Evolutionary conservation across 768 basidiomycete species (phyloP).

Genomic region (Hydnomerulius pinastri): DNA sequence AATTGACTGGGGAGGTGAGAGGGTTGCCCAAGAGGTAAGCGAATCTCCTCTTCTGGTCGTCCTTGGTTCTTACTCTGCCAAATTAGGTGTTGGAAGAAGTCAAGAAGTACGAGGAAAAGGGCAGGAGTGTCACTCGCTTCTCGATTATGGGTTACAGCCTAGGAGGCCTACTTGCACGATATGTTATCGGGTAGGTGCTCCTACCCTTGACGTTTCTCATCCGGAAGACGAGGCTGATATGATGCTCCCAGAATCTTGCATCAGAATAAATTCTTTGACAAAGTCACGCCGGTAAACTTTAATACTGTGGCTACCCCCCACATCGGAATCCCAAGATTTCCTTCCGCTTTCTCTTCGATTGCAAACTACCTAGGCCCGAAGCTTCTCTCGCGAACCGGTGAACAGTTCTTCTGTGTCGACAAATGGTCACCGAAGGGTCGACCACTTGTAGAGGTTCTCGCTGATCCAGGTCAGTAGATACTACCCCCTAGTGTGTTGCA

Average conservation of each 20-base stretch:
- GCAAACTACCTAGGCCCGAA: constrained; percentile 60
- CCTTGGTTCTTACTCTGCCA: constrained; percentile 3
- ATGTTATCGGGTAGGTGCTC: constrained; percentile 63
- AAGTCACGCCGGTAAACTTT: constrained; percentile 75
- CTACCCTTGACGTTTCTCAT: too few relatives aligned
- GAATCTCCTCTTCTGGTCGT: neutral
- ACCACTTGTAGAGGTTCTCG: constrained; percentile 74
- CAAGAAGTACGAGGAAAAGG: constrained; percentile 50
- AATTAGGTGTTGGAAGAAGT: constrained; percentile 59
- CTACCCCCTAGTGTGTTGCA: neutral
- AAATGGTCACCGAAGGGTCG: constrained; percentile 69
- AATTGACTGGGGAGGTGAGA: constrained; percentile 81
- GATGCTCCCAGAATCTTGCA: constrained; percentile 51
- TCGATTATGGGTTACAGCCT: constrained; percentile 79
- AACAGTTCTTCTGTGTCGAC: constrained; percentile 76
- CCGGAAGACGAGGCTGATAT: constrained; percentile 2
- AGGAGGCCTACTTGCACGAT: constrained; percentile 82
- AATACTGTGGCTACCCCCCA: constrained; percentile 84
- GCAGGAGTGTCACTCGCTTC: constrained; percentile 63
- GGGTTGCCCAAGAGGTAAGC: constrained; percentile 75
- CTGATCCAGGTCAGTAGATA: constrained; percentile 63
- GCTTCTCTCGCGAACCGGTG: constrained; percentile 76
- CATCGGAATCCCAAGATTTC: constrained; percentile 69
- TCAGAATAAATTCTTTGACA: constrained; percentile 70
- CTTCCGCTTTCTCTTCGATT: constrained; percentile 57